Percentiles rank a stretch among this genome's conserved stretches.
Conservation (phyloP, 495 filamentous ascomycete species). For the Polyplosphaeria fusca region DNA sequence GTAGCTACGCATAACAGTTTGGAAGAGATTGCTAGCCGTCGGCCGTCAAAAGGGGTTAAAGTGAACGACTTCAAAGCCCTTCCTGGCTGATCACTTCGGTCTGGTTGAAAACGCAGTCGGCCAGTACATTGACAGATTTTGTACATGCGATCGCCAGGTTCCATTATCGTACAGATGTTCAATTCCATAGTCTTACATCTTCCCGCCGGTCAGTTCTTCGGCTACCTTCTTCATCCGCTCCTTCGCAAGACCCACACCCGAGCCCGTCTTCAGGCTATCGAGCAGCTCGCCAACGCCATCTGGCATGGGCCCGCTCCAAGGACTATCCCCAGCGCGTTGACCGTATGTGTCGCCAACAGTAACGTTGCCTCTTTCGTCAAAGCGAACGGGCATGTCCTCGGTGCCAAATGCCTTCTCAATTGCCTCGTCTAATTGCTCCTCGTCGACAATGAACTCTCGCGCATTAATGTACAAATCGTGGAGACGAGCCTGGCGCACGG, state of each 20-base stretch:
- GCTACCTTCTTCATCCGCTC: constrained; percentile 62
- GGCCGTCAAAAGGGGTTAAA: too few species aligned
- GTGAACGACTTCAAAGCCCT: too few species aligned
- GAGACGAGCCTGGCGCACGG: constrained; percentile 44
- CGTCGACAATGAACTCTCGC: constrained; percentile 61
- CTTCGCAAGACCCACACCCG: constrained; percentile 45
- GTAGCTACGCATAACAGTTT: too few species aligned
- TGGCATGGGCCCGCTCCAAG: constrained; percentile 59
- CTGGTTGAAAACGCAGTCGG: too few species aligned
- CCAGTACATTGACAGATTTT: too few species aligned
- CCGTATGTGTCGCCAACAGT: not conserved
- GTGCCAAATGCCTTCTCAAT: constrained; percentile 60
- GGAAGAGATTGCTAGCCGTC: too few species aligned
- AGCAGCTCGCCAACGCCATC: constrained; percentile 52
- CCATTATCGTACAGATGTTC: too few species aligned
- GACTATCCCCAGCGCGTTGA: constrained; percentile 49
- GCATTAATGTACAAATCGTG: constrained; percentile 66
- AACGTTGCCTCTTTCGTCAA: constrained; percentile 9
- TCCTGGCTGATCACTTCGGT: too few species aligned
- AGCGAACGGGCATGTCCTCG: constrained; percentile 46
- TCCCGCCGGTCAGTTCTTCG: constrained; percentile 68
- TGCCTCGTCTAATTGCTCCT: constrained; percentile 57
- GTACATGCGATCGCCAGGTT: too few species aligned
- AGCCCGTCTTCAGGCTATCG: constrained; percentile 29
- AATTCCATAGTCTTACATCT: constrained; percentile 45